These are phyloP conservation scores for Termitomyces sp. DNA, from an alignment of 768 basidiomycete species.

Conservation along the genomic window DNA sequence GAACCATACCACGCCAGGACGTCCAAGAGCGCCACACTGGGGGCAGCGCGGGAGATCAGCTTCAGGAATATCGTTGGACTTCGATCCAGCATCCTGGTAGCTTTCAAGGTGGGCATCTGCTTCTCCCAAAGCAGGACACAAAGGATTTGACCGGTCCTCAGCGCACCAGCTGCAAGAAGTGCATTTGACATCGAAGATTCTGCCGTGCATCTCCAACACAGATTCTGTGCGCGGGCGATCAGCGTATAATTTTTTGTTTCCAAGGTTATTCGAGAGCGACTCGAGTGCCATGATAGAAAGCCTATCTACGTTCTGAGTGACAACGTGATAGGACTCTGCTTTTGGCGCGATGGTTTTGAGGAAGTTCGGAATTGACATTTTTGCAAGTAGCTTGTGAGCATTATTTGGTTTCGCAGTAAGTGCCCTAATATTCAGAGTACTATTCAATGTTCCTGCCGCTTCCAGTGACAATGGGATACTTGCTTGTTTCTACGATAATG, in stretches of 20 bases:
- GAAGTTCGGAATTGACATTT: conserved; percentile 38
- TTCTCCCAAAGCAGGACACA: conserved; percentile 3
- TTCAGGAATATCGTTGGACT: conserved; percentile 20
- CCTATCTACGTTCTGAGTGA: conserved; percentile 65
- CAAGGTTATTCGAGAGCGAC: neutral
- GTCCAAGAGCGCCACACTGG: conserved; percentile 28
- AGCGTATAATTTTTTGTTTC: neutral
- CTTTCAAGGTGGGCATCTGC: neutral
- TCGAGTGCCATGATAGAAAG: conserved; percentile 1
- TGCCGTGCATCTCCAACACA: conserved; percentile 9
- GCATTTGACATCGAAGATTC: neutral
- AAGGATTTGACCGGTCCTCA: neutral
- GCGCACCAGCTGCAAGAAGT: neutral
- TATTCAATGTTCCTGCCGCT: conserved; percentile 4
- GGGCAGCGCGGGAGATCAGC: conserved; percentile 29
- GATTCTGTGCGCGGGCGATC: neutral
- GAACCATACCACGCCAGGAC: conserved; percentile 44
- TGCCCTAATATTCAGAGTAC: conserved; percentile 36
- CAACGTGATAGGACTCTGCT: conserved; percentile 42
- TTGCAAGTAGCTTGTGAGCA: conserved; percentile 53
- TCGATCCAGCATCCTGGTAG: neutral
- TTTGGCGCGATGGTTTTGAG: conserved; percentile 38
- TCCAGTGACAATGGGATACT: conserved; percentile 3
- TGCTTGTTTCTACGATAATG: conserved; percentile 56
- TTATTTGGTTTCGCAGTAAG: conserved; percentile 49